Conservation (phyloP, 192 early-diverging fungal genomes). For the Powellomyces hirtus region DNA sequence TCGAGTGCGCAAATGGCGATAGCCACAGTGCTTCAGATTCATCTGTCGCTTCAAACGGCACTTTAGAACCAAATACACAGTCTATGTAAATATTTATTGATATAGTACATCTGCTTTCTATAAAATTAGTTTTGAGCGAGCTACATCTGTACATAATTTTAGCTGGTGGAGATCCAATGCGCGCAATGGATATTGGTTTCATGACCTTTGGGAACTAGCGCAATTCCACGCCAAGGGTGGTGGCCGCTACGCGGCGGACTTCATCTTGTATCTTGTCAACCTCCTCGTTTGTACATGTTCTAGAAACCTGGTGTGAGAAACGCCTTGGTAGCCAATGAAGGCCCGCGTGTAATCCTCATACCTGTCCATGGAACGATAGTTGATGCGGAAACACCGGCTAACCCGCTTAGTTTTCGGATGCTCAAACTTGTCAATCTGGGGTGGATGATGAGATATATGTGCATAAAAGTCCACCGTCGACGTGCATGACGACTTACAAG, state of each 20-base stretch:
- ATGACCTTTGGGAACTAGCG: too few species aligned
- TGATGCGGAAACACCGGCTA: constrained; percentile 90
- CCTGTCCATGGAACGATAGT: constrained; percentile 96
- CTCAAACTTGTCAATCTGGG: constrained; percentile 79
- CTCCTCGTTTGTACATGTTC: constrained; percentile 90
- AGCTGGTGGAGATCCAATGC: too few species aligned
- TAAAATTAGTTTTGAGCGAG: too few species aligned
- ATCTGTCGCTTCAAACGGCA: too few species aligned
- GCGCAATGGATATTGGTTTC: too few species aligned
- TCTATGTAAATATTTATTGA: too few species aligned
- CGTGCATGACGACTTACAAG: constrained; percentile 53
- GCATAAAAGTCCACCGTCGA: neutral
- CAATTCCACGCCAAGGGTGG: constrained; percentile 71
- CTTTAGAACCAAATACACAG: too few species aligned
- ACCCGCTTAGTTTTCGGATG: constrained; percentile 81
- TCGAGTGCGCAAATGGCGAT: too few species aligned
- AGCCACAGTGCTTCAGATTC: too few species aligned
- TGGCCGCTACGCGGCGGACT: constrained; percentile 62
- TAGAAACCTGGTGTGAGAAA: neutral
- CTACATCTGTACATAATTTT: too few species aligned
- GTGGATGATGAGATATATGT: neutral
- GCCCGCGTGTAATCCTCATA: constrained; percentile 24
- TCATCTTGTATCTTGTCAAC: constrained; percentile 89
- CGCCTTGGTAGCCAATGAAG: neutral
- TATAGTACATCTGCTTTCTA: too few species aligned